Percentiles rank a stretch among this genome's conserved stretches.
phyloP scores from a whole-genome alignment of 2,329 filamentous ascomycete species.

The Claviceps cyperi region DNA sequence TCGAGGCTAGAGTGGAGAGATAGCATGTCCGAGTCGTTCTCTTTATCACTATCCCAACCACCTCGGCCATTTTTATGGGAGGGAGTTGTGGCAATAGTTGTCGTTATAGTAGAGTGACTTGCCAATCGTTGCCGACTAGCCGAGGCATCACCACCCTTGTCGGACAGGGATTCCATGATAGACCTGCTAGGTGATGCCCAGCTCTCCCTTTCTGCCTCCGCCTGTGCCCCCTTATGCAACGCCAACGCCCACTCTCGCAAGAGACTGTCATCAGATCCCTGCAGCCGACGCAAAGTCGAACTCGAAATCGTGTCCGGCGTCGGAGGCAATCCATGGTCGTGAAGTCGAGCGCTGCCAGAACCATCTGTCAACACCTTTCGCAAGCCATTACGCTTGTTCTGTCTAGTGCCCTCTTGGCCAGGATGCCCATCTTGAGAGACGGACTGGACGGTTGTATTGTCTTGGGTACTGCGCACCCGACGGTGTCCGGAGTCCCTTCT shows the following conservation, averaged over 20 bases:
- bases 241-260: slow-evolving; percentile 12
- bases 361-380: slow-evolving; percentile 35
- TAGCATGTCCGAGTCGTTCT: slow-evolving; percentile 19
- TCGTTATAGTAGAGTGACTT: slow-evolving; percentile 21
- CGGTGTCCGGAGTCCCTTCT: slow-evolving; percentile 16
- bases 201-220: slow-evolving; percentile 1
- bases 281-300: slow-evolving; percentile 34
- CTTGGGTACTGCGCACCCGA: slow-evolving; percentile 13
- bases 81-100: slow-evolving; percentile 12
- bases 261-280: slow-evolving; percentile 36
- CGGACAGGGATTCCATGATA: slow-evolving; percentile 7
- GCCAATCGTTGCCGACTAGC: slow-evolving; percentile 32
- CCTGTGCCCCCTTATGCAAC: neutral
- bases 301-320: slow-evolving; percentile 47
- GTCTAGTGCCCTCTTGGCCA: slow-evolving; percentile 19
- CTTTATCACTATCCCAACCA: slow-evolving; percentile 29
- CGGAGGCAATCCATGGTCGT: slow-evolving; percentile 35
- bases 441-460: slow-evolving; percentile 9
- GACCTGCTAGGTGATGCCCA: slow-evolving; percentile 3
- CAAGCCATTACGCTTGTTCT: slow-evolving; percentile 34
- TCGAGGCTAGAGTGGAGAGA: slow-evolving; percentile 38
- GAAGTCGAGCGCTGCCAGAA: slow-evolving; percentile 23
- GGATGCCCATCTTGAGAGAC: slow-evolving; percentile 9
- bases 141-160: slow-evolving; percentile 8
- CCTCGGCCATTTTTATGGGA: slow-evolving; percentile 24